phyloP scores from a whole-genome alignment of 768 basidiomycete species.

The Lentinula lateritia region DNA sequence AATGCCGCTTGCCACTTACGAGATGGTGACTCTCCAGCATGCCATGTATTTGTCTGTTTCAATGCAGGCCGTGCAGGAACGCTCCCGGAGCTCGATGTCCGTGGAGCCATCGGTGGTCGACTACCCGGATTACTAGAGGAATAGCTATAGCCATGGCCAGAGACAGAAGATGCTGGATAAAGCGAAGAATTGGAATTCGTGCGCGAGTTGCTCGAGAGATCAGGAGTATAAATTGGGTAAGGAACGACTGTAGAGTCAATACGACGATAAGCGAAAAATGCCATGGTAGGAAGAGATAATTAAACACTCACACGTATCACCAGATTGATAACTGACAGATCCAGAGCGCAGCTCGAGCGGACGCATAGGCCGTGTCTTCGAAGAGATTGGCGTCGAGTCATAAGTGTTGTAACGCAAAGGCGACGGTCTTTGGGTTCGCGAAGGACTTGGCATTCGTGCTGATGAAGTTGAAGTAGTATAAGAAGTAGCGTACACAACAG shows the following conservation, averaged over 20 bases:
- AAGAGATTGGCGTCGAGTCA: slow-evolving; percentile 19
- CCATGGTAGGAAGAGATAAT: background rate
- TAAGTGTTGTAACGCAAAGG: slow-evolving; percentile 35
- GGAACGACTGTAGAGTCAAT: slow-evolving; percentile 8
- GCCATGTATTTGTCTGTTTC: slow-evolving; percentile 43
- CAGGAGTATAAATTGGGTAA: slow-evolving; percentile 24
- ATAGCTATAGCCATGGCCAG: slow-evolving; percentile 15
- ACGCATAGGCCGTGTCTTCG: slow-evolving; percentile 18
- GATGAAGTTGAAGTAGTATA: slow-evolving; percentile 27
- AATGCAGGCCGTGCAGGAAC: slow-evolving; percentile 38
- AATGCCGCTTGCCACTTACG: background rate
- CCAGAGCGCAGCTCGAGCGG: slow-evolving; percentile 26
- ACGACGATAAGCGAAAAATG: background rate
- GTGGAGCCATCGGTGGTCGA: slow-evolving; percentile 27
- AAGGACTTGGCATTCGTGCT: slow-evolving; percentile 28
- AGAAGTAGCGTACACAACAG: slow-evolving; percentile 35
- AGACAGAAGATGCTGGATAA: slow-evolving; percentile 5
- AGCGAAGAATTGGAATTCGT: slow-evolving; percentile 9
- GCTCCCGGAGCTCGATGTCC: slow-evolving; percentile 33
- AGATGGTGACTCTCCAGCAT: slow-evolving; percentile 33
- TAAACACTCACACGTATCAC: slow-evolving; percentile 6
- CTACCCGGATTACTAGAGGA: slow-evolving; percentile 16
- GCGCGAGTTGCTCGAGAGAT: slow-evolving; percentile 4
- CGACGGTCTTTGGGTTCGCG: slow-evolving; percentile 31
- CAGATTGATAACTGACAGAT: slow-evolving; percentile 22